Conservation (phyloP, 2,329 filamentous ascomycete genomes). For the Sordariomycetes sp. region DNA sequence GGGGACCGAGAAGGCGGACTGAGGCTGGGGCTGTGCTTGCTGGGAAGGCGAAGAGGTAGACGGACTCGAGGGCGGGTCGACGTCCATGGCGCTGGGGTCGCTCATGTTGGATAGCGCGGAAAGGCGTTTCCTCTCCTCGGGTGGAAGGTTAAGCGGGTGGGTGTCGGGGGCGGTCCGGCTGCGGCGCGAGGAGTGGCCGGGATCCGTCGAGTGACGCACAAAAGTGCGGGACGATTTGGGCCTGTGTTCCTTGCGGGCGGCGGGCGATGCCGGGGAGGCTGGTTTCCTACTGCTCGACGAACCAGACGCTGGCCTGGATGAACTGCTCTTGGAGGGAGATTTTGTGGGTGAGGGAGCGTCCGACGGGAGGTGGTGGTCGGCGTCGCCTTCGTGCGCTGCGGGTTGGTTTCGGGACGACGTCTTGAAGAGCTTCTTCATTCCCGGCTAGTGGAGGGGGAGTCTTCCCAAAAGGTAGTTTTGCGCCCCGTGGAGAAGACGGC, state of each 20-base stretch:
- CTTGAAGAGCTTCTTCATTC: conserved; percentile 6
- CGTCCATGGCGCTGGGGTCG: conserved; percentile 61
- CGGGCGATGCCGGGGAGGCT: neutral
- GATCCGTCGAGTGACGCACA: conserved; percentile 36
- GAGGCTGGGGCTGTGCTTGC: conserved; percentile 19
- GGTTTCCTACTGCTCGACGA: neutral
- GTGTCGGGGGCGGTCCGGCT: conserved; percentile 56
- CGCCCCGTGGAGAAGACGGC: neutral
- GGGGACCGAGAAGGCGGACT: conserved; percentile 37
- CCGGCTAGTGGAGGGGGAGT: neutral
- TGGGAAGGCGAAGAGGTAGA: conserved; percentile 42
- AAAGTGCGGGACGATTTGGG: conserved; percentile 33
- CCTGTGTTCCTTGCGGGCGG: conserved; percentile 18
- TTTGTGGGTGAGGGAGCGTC: conserved; percentile 5
- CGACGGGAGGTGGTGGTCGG: neutral
- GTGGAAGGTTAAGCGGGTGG: conserved; percentile 83
- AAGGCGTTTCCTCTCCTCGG: conserved; percentile 73
- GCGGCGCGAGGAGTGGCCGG: conserved; percentile 31
- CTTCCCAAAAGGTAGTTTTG: neutral
- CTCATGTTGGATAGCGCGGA: conserved; percentile 57
- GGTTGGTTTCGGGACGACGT: conserved; percentile 4
- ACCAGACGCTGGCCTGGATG: conserved; percentile 10
- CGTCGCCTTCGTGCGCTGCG: neutral
- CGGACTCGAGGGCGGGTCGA: conserved; percentile 53
- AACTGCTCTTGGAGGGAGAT: conserved; percentile 7